A percentile compares a stretch with the other conserved stretches of the same genome.
Conservation (phyloP, 306 rosid genomes). For the Trifolium dubium region DNA sequence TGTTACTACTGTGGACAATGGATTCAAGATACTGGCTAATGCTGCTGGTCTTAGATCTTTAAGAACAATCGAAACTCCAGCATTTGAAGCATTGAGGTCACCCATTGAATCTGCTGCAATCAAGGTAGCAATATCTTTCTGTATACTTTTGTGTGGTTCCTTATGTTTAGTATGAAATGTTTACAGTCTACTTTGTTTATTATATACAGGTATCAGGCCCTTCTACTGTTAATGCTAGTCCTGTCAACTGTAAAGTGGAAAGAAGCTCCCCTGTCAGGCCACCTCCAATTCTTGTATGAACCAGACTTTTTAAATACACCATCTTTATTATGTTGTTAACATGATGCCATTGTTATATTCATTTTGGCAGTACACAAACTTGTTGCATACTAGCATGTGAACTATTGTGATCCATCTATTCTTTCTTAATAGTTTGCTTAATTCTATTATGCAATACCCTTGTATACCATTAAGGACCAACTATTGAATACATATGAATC, state of each 20-base stretch:
- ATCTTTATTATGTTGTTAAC: slow-evolving; percentile 28
- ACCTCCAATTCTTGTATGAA: slow-evolving; percentile 70
- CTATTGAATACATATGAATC: slow-evolving; percentile 31
- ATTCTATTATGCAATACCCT: slow-evolving; percentile 22
- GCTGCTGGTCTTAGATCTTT: slow-evolving; percentile 66
- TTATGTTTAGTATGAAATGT: neutral
- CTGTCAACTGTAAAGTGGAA: slow-evolving; percentile 78
- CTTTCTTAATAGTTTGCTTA: slow-evolving; percentile 8
- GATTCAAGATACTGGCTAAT: slow-evolving; percentile 80
- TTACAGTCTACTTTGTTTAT: slow-evolving; percentile 35
- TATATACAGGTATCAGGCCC: slow-evolving; percentile 64
- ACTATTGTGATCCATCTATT: slow-evolving; percentile 17
- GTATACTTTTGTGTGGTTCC: slow-evolving; percentile 33
- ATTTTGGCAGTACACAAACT: slow-evolving; percentile 6
- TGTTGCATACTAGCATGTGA: neutral
- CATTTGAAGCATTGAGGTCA: slow-evolving; percentile 74
- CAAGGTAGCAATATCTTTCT: slow-evolving; percentile 57
- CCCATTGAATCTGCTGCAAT: slow-evolving; percentile 65
- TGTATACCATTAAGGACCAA: slow-evolving; percentile 6
- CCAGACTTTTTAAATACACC: slow-evolving; percentile 28
- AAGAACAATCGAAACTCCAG: slow-evolving; percentile 60
- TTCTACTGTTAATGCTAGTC: slow-evolving; percentile 58
- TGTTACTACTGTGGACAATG: slow-evolving; percentile 73
- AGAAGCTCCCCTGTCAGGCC: slow-evolving; percentile 85
- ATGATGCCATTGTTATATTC: slow-evolving; percentile 19